Evolutionary conservation across 108 stramenopile species (phyloP), one percentile per base, ranked within the genome.

Genomic region (Cyclotella distinguenda): DNA sequence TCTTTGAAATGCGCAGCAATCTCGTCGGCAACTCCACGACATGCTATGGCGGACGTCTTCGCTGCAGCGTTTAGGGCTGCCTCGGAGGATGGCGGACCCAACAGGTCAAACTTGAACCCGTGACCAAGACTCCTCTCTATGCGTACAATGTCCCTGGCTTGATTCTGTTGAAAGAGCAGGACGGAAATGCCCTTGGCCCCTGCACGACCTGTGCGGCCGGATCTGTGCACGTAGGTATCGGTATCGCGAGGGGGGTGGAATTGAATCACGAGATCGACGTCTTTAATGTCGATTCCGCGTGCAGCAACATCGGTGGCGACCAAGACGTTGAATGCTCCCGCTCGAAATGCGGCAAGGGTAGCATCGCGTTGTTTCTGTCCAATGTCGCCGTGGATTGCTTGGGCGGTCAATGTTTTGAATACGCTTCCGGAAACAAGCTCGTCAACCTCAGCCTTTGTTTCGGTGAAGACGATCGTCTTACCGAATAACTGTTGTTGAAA

Each of bases 301-400:
- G 99, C 99, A 25, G 99, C 99, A 15, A 99, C 99, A 77, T 99
- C 99, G 0, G 99, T 99, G 0, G 99, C 99, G 13, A 99, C 97
- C 54, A 99, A 82, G 11, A 98, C 98, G 66, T 95, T 88, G 77
- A 99, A 94, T 0, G 88, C 76, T 31, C 97, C 96, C 4, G 90
- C 82, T 26, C 96, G 85, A 83, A 99, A 99, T 15, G 92, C 95
- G 42, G 86, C 74, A 35, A 99, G 84, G 27, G 97, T 99, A 19
- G 93, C 81, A 66, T 99, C 98, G 72, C 98, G 96, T 73, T 98
- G 97, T 64, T 91, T 88, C 82, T 99, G 99, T 31, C 92, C 89
- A 61, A 99, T 96, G 82, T 99, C 99, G n/a, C 99, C 99, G 73
- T 99, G 99, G 38, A 99, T 83, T 4, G 95, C 97, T 60, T 90